Evolutionary conservation across 2,329 filamentous ascomycete species (phyloP).

Genomic region (Corynespora cassiicola): DNA sequence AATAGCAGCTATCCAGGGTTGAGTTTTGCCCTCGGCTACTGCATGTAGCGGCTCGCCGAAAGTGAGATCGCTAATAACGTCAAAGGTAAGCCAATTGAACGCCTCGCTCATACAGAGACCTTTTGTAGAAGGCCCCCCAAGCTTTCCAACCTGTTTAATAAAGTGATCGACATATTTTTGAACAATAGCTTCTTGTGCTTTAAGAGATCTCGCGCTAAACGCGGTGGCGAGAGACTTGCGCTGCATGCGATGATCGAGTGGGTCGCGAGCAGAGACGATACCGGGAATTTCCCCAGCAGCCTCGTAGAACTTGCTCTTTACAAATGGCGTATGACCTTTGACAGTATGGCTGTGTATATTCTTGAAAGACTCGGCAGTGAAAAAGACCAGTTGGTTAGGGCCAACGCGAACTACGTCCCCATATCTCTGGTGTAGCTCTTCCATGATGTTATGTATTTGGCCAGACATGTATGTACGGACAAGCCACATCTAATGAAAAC

Average conservation of each 20-base stretch:
- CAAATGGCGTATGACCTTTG: not conserved
- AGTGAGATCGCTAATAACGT: slow-evolving; percentile 51
- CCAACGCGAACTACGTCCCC: slow-evolving; percentile 37
- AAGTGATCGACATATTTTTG: slow-evolving; percentile 1
- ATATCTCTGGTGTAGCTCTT: slow-evolving; percentile 34
- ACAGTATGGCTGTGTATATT: no score
- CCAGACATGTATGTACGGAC: no score
- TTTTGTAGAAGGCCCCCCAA: no score
- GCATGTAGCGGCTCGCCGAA: slow-evolving; percentile 60
- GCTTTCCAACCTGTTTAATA: slow-evolving; percentile 2
- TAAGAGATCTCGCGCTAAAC: slow-evolving; percentile 8
- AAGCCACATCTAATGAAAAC: no score
- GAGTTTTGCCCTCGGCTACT: no score
- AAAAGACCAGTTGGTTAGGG: no score
- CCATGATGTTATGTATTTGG: slow-evolving; percentile 41
- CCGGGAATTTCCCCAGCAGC: no score
- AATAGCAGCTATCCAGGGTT: no score
- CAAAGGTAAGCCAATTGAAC: slow-evolving; percentile 21
- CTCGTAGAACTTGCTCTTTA: slow-evolving; percentile 40
- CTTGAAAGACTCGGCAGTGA: no score
- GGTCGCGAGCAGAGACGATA: no score
- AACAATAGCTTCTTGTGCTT: slow-evolving; percentile 6
- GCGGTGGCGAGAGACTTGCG: slow-evolving; percentile 8
- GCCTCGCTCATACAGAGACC: no score
- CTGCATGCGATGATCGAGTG: slow-evolving; percentile 7